Conservation (phyloP, 2,329 filamentous ascomycete genomes). For the Ophiocordyceps camponoti-leonardi region DNA sequence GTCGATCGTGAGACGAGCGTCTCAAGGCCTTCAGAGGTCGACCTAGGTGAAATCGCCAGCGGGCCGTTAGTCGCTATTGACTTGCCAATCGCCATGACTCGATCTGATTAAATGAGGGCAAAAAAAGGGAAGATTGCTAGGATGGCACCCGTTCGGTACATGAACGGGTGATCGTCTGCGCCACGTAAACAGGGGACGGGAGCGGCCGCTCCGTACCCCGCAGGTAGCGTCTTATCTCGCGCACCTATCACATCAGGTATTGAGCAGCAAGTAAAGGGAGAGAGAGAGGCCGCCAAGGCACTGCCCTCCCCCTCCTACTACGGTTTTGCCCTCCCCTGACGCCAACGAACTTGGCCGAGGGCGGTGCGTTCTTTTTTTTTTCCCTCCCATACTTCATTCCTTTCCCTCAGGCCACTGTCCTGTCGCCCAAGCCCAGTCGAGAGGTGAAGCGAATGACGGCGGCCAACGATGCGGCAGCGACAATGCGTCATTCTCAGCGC, state of each 20-base stretch:
- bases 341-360: too few species aligned
- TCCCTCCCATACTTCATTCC: too few species aligned
- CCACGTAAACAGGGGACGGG: not conserved
- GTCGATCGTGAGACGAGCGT: not conserved
- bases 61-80: too few species aligned
- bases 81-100: not conserved
- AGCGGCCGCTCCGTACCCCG: not conserved
- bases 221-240: not conserved
- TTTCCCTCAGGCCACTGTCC: not conserved
- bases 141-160: not conserved
- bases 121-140: not conserved
- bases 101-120: not conserved
- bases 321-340: too few species aligned
- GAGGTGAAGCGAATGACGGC: not conserved
- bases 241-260: not conserved
- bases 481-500: constrained; percentile 10
- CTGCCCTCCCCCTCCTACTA: not conserved
- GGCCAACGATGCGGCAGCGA: constrained; percentile 19
- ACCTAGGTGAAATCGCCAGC: not conserved
- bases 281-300: not conserved
- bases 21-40: not conserved
- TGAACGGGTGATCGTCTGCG: not conserved
- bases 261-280: too few species aligned
- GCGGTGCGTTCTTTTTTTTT: not conserved
- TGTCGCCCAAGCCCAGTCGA: not conserved